Conservation (phyloP, 2,329 filamentous ascomycete genomes). For the Fusarium dlaminii region DNA sequence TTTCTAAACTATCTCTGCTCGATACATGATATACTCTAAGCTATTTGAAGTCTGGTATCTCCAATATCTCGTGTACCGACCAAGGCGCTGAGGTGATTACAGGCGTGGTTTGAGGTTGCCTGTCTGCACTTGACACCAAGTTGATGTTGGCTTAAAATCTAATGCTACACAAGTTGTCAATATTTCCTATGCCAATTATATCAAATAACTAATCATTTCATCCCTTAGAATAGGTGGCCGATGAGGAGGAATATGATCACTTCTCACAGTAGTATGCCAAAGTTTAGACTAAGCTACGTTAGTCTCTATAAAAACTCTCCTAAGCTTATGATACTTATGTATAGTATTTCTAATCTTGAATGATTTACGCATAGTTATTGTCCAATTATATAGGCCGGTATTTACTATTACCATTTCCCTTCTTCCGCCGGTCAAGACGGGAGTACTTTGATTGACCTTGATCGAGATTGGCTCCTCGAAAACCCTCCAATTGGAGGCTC, state of each 20-base stretch:
- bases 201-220: neutral
- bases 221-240: neutral
- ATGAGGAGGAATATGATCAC: neutral
- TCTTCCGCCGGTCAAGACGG: neutral
- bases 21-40: neutral
- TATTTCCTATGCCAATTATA: neutral
- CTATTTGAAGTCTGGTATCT: neutral
- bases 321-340: neutral
- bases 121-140: neutral
- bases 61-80: neutral
- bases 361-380: neutral
- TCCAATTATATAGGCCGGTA: neutral
- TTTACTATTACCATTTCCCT: neutral
- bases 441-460: neutral
- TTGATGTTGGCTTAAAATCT: neutral
- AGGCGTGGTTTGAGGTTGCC: neutral
- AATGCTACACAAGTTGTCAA: neutral
- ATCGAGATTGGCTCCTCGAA: neutral
- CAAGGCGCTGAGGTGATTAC: neutral
- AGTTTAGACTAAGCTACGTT: neutral
- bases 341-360: neutral
- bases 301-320: neutral
- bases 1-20: rapidly evolving
- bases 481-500: neutral
- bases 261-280: neutral